These are phyloP conservation scores for Rhodotorula diobovata DNA, from an alignment of 768 basidiomycete genomes.

Conservation along the genomic window DNA sequence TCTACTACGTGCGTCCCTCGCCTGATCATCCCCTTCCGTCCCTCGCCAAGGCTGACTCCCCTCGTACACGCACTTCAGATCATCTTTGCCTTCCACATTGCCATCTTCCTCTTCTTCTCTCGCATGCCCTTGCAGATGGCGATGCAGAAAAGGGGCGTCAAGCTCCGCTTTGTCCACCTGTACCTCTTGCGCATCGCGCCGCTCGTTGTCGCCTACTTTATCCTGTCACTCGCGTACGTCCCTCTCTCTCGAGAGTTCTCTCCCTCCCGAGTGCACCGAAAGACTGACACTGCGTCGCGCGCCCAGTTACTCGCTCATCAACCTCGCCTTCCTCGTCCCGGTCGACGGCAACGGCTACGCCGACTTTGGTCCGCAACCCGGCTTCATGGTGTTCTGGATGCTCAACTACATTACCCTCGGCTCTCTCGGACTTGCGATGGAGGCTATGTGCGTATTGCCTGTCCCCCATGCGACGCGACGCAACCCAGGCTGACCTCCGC, in stretches of 20 bases:
- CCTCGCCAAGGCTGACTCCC: not conserved
- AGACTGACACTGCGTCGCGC: no score
- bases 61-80: conserved; percentile 41
- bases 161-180: not conserved
- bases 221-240: conserved; percentile 46
- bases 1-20: not conserved
- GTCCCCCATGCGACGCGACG: conserved; percentile 23
- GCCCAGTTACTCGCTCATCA: conserved; percentile 44
- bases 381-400: conserved; percentile 44
- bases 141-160: not conserved
- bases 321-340: conserved; percentile 45
- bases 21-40: no score
- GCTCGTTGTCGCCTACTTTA: conserved; percentile 27
- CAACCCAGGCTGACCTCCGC: no score
- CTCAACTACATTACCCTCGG: conserved; percentile 45
- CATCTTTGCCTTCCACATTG: conserved; percentile 46
- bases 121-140: conserved; percentile 21
- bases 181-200: conserved; percentile 33
- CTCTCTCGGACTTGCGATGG: conserved; percentile 45
- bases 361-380: conserved; percentile 37
- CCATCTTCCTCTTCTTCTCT: conserved; percentile 32
- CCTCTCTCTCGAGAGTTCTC: not conserved
- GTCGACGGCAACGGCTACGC: conserved; percentile 38
- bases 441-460: conserved; percentile 43
- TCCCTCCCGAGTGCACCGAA: no score